These are phyloP conservation scores for Auricularia heimuer DNA, from an alignment of 768 basidiomycete genomes.

Conservation along the genomic window DNA sequence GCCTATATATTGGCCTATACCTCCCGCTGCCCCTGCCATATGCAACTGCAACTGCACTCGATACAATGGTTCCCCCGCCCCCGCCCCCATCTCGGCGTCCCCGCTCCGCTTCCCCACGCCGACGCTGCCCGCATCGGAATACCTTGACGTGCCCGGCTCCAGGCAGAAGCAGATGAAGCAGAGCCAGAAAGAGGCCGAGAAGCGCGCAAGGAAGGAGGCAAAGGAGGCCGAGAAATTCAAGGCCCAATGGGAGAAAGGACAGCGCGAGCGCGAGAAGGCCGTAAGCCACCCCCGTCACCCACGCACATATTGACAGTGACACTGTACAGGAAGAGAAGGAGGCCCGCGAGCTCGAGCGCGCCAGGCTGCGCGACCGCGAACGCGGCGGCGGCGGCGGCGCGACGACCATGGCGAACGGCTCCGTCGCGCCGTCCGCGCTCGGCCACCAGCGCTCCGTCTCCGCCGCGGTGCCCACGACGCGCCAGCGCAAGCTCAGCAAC, in stretches of 20 bases:
- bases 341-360: not conserved
- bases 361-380: not conserved
- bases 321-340: constrained; percentile 3
- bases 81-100: not conserved
- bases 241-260: constrained; percentile 28
- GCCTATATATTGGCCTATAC: too few relatives aligned
- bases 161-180: constrained; percentile 2
- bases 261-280: constrained; percentile 19
- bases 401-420: not conserved
- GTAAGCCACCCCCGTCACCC: constrained; percentile 2
- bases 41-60: too few relatives aligned
- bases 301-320: not conserved
- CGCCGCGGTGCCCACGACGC: not conserved
- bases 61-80: too few relatives aligned
- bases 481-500: constrained; percentile 1
- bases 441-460: not conserved
- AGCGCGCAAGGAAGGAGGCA: constrained; percentile 45
- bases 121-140: not conserved
- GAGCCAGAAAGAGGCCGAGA: constrained; percentile 9
- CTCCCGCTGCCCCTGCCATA: too few relatives aligned
- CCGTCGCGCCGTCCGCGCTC: not conserved
- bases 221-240: constrained; percentile 31
- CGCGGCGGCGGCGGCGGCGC: not conserved
- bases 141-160: not conserved
- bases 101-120: not conserved